phyloP scores from a whole-genome alignment of 2,329 filamentous ascomycete species.

The Aspergillus sojae region DNA sequence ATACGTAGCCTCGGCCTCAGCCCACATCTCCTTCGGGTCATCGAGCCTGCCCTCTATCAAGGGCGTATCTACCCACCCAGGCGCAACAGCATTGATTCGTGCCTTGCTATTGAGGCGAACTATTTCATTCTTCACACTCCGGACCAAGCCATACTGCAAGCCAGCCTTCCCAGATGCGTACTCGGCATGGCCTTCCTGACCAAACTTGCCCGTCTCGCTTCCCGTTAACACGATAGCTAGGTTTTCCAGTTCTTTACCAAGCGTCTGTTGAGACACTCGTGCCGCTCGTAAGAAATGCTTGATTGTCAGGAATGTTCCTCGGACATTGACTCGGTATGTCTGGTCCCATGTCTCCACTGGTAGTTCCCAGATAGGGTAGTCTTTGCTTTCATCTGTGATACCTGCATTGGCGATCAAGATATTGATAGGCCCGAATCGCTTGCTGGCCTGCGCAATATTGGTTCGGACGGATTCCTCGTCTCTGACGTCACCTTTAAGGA shows the following conservation, averaged over 20 bases:
- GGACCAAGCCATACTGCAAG: slow-evolving; percentile 57
- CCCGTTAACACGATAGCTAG: slow-evolving; percentile 58
- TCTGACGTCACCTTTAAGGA: slow-evolving; percentile 52
- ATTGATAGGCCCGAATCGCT: slow-evolving; percentile 54
- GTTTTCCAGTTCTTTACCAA: slow-evolving; percentile 49
- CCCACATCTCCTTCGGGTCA: slow-evolving; percentile 53
- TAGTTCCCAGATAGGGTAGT: slow-evolving; percentile 57
- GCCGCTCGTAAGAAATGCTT: slow-evolving; percentile 57
- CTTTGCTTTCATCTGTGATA: slow-evolving; percentile 53
- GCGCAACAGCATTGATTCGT: slow-evolving; percentile 56
- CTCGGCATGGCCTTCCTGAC: slow-evolving; percentile 54
- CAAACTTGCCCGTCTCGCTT: slow-evolving; percentile 55
- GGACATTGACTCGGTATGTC: slow-evolving; percentile 53
- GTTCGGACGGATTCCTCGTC: slow-evolving; percentile 49
- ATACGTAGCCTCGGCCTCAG: slow-evolving; percentile 52
- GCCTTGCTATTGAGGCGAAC: slow-evolving; percentile 53
- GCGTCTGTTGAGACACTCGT: slow-evolving; percentile 41
- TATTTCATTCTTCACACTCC: slow-evolving; percentile 59
- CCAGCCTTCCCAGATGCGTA: slow-evolving; percentile 56
- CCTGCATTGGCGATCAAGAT: slow-evolving; percentile 58
- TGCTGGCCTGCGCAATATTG: slow-evolving; percentile 44
- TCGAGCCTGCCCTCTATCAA: slow-evolving; percentile 54
- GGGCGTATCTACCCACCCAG: slow-evolving; percentile 52
- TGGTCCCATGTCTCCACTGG: slow-evolving; percentile 56
- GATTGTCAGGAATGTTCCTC: slow-evolving; percentile 58